Conservation (phyloP, 257 asterid species). For the Misopates orontium region DNA sequence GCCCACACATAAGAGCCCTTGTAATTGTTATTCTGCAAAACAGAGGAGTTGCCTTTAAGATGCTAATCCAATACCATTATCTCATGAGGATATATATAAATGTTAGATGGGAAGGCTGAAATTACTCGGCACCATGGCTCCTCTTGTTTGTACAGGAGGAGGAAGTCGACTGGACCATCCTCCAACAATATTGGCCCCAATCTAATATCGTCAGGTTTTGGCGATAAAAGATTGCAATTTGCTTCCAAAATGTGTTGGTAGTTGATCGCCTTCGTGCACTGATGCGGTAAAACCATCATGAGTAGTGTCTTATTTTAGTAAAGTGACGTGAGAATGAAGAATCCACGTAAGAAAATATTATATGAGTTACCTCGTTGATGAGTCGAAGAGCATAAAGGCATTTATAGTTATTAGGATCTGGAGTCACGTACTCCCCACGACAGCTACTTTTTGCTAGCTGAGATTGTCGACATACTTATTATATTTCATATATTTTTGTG, state of each 20-base stretch:
- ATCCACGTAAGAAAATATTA: no score
- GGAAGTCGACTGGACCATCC: background rate
- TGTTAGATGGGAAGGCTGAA: background rate
- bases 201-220: no score
- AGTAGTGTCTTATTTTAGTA: no score
- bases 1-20: constrained; percentile 27
- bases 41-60: background rate
- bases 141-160: background rate
- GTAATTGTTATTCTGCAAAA: constrained; percentile 25
- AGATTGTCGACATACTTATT: background rate
- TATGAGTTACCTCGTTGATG: constrained; percentile 5
- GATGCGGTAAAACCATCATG: no score
- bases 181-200: no score
- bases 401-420: constrained; percentile 16
- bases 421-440: constrained; percentile 13
- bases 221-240: no score
- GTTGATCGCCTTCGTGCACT: background rate
- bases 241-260: background rate
- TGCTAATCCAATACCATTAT: no score
- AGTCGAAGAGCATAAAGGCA: constrained; percentile 23
- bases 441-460: constrained; percentile 31
- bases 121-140: constrained; percentile 24
- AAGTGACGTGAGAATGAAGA: no score
- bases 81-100: no score
- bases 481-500: background rate